Conservation (phyloP, 116 monocot species). For the Dioscorea cayenensis region DNA sequence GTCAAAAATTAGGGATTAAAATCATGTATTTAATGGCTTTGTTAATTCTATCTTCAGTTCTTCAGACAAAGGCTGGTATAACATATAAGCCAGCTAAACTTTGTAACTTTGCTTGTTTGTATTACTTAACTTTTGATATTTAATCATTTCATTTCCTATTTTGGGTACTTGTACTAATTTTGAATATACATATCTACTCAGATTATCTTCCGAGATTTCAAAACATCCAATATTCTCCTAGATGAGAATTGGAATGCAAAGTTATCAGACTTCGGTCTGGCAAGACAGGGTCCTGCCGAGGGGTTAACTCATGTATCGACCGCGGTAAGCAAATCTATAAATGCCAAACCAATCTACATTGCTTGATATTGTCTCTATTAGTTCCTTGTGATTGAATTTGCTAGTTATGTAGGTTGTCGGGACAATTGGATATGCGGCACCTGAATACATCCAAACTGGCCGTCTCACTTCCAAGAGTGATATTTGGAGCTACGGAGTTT, state of each 20-base stretch:
- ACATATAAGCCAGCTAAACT: too few relatives aligned
- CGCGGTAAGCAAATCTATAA: slow-evolving; percentile 35
- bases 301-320: slow-evolving; percentile 81
- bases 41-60: too few relatives aligned
- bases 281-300: slow-evolving; percentile 74
- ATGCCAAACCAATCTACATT: too few relatives aligned
- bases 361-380: too few relatives aligned
- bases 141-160: not conserved
- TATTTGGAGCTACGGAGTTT: slow-evolving; percentile 82
- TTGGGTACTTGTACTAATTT: not conserved
- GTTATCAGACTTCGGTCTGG: slow-evolving; percentile 88
- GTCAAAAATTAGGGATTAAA: too few relatives aligned
- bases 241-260: slow-evolving; percentile 90
- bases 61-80: too few relatives aligned
- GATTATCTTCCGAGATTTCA: slow-evolving; percentile 94
- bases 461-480: slow-evolving; percentile 71
- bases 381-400: not conserved
- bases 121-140: not conserved
- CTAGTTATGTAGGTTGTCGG: slow-evolving; percentile 56
- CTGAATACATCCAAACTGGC: slow-evolving; percentile 82
- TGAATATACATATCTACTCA: slow-evolving; percentile 2
- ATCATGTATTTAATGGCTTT: too few relatives aligned
- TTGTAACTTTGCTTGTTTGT: not conserved
- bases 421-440: slow-evolving; percentile 79
- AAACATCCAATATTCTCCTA: slow-evolving; percentile 89